Base-by-base conservation (phyloP, 2,329 filamentous ascomycete species). In the Xylaria arbuscula region DNA sequence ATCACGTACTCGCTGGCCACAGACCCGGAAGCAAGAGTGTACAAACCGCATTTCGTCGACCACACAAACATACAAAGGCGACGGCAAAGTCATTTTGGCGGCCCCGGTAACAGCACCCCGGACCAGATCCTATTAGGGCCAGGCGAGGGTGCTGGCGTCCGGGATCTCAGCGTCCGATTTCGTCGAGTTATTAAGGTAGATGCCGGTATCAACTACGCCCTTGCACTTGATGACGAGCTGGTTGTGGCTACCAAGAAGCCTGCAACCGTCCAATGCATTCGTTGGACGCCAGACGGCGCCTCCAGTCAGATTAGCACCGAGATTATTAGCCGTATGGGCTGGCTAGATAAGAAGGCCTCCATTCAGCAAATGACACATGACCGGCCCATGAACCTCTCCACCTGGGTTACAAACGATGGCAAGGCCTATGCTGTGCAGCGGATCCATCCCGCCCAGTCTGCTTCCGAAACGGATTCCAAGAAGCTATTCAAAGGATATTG, bases 171-270 rank as follows among this genome's bases (percentile, higher is more conserved):
- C 75, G 87, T 99, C 57, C 92, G 93, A 11, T 99, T 99, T 80
- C 89, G 95, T 66, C 97, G 98, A 92, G 95, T 97, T 15, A 98
- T 99, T 77, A 97, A 97, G 78, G 93, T 99, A 19, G 96, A 99
- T 80, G 96, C 96, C 2, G 96, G 96, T 2, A 98, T 99, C 74
- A 90, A 90, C 73, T 93, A 90, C 75, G 93, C 93, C 11, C 83
- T 98, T 63, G 95, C 96, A 2, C 86, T 98, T 24, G 96, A 98
- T 72, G 93, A 97, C 64, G 96, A 98, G 79, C 84, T 99, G 48
- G 86, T 98, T 24, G 94, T 99, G 61, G 93, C 96, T 4, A 99
- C 96, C 0, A 86, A 89, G 66, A 97, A 96, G 76, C 96, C 96
- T 3, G 91, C 94, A 0, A 95, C 96, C n/a, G 89, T 98, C 17